Evolutionary conservation across 129 eudicot species (phyloP).

Genomic region (Flaveria trinervia): DNA sequence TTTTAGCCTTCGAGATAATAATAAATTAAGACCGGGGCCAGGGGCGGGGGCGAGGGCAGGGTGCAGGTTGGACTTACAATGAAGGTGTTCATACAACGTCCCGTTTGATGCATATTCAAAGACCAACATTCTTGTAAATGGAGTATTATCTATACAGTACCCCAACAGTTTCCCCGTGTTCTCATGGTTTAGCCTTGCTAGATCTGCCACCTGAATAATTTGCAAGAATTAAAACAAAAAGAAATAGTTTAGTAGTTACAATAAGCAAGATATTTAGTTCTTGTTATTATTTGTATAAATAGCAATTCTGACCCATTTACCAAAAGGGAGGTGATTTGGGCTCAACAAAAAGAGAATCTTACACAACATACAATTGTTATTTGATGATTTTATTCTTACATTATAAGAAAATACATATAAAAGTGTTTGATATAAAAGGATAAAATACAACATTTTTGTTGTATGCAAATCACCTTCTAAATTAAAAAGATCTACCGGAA

Average conservation of each 20-base stretch:
- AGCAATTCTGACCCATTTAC: not conserved
- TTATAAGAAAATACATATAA: not conserved
- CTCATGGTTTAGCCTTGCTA: conserved; percentile 81
- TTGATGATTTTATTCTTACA: not conserved
- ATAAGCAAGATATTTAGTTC: not conserved
- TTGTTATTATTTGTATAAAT: not conserved
- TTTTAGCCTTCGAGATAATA: conserved; percentile 17
- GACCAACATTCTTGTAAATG: conserved; percentile 96
- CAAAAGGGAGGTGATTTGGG: not conserved
- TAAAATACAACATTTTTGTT: not conserved
- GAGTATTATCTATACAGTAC: conserved; percentile 73
- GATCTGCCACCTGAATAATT: conserved; percentile 72
- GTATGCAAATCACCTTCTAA: not conserved
- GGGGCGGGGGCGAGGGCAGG: not conserved
- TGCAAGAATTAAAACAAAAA: conserved; percentile 16
- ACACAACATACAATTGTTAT: not conserved
- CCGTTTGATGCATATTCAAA: conserved; percentile 98
- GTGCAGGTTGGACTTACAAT: conserved; percentile 55
- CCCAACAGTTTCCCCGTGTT: conserved; percentile 82
- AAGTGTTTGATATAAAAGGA: not conserved
- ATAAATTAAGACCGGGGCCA: not conserved
- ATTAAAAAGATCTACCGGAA: not conserved
- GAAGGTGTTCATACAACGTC: conserved; percentile 91
- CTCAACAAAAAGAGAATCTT: not conserved
- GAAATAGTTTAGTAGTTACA: not conserved